Evolutionary conservation across 2,329 filamentous ascomycete genomes (phyloP), one percentile per base, ranked within the genome.

Genomic region (Exophiala bonariae): DNA sequence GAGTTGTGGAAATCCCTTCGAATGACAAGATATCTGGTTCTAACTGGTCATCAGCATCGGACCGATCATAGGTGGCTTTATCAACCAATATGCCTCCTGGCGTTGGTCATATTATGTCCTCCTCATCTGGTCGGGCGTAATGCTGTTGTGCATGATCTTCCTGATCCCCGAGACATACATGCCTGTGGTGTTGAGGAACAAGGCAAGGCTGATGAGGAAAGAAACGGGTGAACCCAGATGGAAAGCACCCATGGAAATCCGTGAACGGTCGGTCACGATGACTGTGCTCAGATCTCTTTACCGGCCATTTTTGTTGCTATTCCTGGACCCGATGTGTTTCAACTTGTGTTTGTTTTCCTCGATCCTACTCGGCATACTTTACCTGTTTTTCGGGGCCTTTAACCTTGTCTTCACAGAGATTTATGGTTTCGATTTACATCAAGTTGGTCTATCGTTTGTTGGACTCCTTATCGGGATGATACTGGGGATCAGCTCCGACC

Each of bases 151-250:
- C 50, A 82, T 93, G 46, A 63, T 81, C 16, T 63, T 87, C 23
- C 73, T 88, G 35, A 86, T 92, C 4, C 88, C 88, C 6, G 88
- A 95, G 70, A 93, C 88, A 3, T 93, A 89, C 65, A 85, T 85
- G 55, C 82, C 83, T 2, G 79, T 91, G 14, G 67, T 89, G 35
- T 74, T 93, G 32, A 78, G 82, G 26, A 74, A 77, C 38, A 91
- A 91, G 63, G 88, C 88, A 2, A 72, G 72, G 42, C 72, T 72
- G 42, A 63, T 87, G 26, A 80, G 89, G 33, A 77, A 80, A 60
- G 80, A 85, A 48, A 92, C 86, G 0, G 85, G 85, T 10, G 84
- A 92, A 55, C 74, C 80, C 18, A 71, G 82, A 45, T 92, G 82
- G 77, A 77, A 77, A 50, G 85, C 87, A 6, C 83, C 85, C 1